Base-by-base conservation (phyloP, 2,329 filamentous ascomycete genomes). In the Raffaelea arxii region DNA sequence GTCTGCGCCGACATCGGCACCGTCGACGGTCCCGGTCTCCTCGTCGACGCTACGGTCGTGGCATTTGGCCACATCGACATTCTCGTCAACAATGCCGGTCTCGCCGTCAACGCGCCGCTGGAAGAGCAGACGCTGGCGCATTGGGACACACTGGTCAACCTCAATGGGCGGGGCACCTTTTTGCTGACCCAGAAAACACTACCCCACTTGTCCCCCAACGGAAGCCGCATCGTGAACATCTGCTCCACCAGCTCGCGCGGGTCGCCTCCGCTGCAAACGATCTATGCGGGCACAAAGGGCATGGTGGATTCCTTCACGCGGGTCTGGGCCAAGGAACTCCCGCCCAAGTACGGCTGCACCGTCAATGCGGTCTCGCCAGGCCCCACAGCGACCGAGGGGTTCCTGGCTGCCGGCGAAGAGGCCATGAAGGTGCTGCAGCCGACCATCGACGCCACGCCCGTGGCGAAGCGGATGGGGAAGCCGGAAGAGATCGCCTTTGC, bases 361-460 rank as follows among this genome's bases (percentile, higher is more conserved):
- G 78, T 80, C 23, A 84, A 83, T 52, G 66, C 69, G 1, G 71
- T 83, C 3, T 72, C 71, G 19, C 77, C 78, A 0, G 79, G 79
- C 0, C 77, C 78, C 0, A 72, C 79, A 6, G 61, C 72, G 59
- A 79, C 68, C 5, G 47, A 32, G 1, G 49, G 49, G 71, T 22
- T 51, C 23, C 23, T 43, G 2, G 44, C 44, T 1, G 51, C 49
- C 6, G 49, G 51, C 0, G 62, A 65, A 25, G 65, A 63, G 35
- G 62, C 65, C 46, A 67, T 72, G 62, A 61, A 60, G 50, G 54
- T 62, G 10, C 55, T 70, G 47, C 59, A 67, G 50, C 64, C 66
- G 2, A 61, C 63, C 1, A 65, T 70, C 39, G 67, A 70, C 43
- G 56, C 59, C 25, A 70, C 66, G 14, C 68, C 70, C 1, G 67